Percentiles rank a stretch among this genome's conserved stretches.
These are phyloP conservation scores for Ministeria vibrans DNA, from an alignment of 78 protist genomes.

Conservation along the genomic window DNA sequence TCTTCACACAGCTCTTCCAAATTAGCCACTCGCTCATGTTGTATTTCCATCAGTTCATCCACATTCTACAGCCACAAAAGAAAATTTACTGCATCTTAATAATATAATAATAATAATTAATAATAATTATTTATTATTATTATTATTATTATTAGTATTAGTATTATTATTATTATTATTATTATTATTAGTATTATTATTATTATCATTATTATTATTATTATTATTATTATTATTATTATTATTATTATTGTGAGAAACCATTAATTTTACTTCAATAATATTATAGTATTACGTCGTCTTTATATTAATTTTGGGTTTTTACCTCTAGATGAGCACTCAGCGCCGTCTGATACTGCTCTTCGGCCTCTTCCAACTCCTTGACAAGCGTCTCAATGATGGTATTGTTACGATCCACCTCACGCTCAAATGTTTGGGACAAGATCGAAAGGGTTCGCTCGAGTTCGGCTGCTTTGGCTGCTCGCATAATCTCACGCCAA, in stretches of 20 bases:
- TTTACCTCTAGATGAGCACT: constrained; percentile 57
- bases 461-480: background rate
- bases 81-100: too few relatives aligned
- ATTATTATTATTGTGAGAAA: too few relatives aligned
- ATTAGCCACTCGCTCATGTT: background rate
- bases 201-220: too few relatives aligned
- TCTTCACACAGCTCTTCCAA: constrained; percentile 39
- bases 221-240: too few relatives aligned
- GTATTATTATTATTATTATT: too few relatives aligned
- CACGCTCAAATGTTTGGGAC: constrained; percentile 52
- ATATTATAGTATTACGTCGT: too few relatives aligned
- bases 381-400: constrained; percentile 42
- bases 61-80: constrained; percentile 38
- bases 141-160: too few relatives aligned
- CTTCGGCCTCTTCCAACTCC: constrained; percentile 68
- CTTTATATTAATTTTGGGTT: too few relatives aligned
- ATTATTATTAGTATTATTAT: too few relatives aligned
- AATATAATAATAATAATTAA: too few relatives aligned
- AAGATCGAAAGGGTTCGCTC: background rate
- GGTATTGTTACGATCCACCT: constrained; percentile 64
- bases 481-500: background rate
- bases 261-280: too few relatives aligned
- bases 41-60: constrained; percentile 49
- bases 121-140: too few relatives aligned
- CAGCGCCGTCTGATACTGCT: constrained; percentile 67